These are phyloP conservation scores for Antrodiella citrinella DNA, from an alignment of 768 basidiomycete species.

Conservation along the genomic window DNA sequence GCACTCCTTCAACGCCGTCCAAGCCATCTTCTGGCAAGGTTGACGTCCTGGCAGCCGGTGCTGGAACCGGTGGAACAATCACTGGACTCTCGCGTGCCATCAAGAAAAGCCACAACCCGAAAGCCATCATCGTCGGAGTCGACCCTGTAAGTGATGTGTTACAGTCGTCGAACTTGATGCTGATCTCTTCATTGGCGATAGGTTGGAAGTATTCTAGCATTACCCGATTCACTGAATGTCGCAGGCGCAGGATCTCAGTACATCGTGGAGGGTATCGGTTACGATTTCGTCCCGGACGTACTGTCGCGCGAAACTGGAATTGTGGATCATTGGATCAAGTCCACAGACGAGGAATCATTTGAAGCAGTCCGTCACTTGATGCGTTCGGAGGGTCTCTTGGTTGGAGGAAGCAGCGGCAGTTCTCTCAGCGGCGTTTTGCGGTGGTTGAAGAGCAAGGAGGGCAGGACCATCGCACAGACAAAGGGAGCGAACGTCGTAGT, in stretches of 20 bases:
- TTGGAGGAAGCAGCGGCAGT: slow-evolving; percentile 92
- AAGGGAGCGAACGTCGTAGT: slow-evolving; percentile 84
- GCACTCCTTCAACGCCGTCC: slow-evolving; percentile 50
- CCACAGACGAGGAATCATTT: slow-evolving; percentile 74
- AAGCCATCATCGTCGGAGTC: slow-evolving; percentile 72
- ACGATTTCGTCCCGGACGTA: slow-evolving; percentile 87
- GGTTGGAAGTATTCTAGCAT: slow-evolving; percentile 84
- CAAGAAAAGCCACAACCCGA: slow-evolving; percentile 68
- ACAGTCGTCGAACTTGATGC: background rate
- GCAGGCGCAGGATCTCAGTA: slow-evolving; percentile 48
- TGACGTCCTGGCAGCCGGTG: slow-evolving; percentile 75
- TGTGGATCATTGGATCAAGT: slow-evolving; percentile 83
- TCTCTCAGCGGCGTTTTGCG: slow-evolving; percentile 67
- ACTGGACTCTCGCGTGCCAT: slow-evolving; percentile 80
- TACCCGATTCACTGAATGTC: slow-evolving; percentile 56
- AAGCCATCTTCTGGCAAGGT: slow-evolving; percentile 67
- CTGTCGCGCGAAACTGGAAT: slow-evolving; percentile 53
- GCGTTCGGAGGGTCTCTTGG: slow-evolving; percentile 78
- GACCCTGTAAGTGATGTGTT: slow-evolving; percentile 64
- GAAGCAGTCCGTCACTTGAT: slow-evolving; percentile 67
- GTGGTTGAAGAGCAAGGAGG: slow-evolving; percentile 70
- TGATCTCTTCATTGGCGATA: slow-evolving; percentile 22
- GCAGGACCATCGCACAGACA: slow-evolving; percentile 51
- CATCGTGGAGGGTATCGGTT: slow-evolving; percentile 93
- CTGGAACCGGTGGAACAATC: slow-evolving; percentile 93